Evolutionary conservation across 164 flowering plant genomes (phyloP).

Genomic region (Magnolia officinalis): DNA sequence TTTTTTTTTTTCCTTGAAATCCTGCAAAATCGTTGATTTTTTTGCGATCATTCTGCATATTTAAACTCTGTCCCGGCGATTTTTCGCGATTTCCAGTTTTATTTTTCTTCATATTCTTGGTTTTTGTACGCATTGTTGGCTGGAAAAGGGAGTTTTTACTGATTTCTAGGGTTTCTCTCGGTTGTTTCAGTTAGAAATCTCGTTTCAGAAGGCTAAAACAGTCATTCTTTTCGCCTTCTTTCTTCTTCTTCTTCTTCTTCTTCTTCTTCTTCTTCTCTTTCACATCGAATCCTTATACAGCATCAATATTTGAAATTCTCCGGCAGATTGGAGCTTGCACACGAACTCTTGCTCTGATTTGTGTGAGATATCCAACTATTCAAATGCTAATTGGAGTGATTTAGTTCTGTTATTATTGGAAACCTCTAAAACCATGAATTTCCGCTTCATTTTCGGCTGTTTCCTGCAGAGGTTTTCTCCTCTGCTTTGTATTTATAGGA

Average conservation of each 20-base stretch:
- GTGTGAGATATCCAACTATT: neutral
- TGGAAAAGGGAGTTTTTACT: neutral
- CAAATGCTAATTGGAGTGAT: neutral
- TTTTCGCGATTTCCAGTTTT: no score
- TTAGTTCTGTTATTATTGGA: neutral
- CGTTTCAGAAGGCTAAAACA: neutral
- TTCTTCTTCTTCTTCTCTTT: neutral
- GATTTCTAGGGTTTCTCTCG: slow-evolving; percentile 14
- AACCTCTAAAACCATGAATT: neutral
- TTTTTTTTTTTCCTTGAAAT: no score
- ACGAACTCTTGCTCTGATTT: neutral
- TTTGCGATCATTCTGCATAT: no score
- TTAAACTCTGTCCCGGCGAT: no score
- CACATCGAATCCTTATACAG: no score
- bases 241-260: neutral
- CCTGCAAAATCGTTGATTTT: no score
- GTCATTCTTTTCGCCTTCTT: neutral
- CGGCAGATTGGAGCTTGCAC: neutral
- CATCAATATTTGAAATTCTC: neutral
- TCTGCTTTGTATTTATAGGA: neutral
- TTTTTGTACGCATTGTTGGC: no score
- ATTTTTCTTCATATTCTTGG: no score
- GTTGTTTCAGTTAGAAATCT: neutral
- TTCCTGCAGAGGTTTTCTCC: neutral
- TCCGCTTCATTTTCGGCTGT: neutral